Evolutionary conservation across 495 filamentous ascomycete genomes (phyloP).

Genomic region (Aspergillus asperescens): DNA sequence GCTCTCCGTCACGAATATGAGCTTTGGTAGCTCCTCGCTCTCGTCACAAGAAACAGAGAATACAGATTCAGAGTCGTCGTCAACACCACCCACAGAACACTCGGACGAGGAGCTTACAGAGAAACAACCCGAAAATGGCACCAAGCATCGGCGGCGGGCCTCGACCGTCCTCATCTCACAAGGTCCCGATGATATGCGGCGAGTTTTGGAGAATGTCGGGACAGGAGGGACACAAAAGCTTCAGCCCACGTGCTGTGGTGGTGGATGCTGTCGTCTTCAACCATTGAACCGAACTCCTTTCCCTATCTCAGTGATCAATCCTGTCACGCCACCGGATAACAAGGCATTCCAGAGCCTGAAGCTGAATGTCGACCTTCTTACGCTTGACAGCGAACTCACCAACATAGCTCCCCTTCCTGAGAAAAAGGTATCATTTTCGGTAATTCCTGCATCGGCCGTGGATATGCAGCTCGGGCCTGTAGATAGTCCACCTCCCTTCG

Average conservation of each 20-base stretch:
- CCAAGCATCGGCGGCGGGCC: slow-evolving; percentile 56
- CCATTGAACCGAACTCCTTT: slow-evolving; percentile 43
- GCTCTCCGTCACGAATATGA: slow-evolving; percentile 36
- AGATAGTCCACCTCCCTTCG: slow-evolving; percentile 75
- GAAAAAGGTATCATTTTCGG: slow-evolving; percentile 63
- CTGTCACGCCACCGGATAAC: slow-evolving; percentile 67
- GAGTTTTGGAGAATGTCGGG: slow-evolving; percentile 50
- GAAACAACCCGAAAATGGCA: slow-evolving; percentile 25
- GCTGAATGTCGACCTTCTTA: slow-evolving; percentile 70
- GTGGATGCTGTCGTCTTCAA: slow-evolving; percentile 79
- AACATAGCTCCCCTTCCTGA: slow-evolving; percentile 64
- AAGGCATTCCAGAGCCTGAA: slow-evolving; percentile 73
- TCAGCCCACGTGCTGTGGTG: slow-evolving; percentile 76
- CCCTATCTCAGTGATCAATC: slow-evolving; percentile 50
- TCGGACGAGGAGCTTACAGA: slow-evolving; percentile 39
- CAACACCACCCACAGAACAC: slow-evolving; percentile 51
- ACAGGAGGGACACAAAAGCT: slow-evolving; percentile 46
- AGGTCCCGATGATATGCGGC: slow-evolving; percentile 66
- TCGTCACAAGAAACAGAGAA: slow-evolving; percentile 35
- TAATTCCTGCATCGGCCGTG: slow-evolving; percentile 35
- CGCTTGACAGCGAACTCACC: slow-evolving; percentile 61
- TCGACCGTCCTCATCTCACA: slow-evolving; percentile 77
- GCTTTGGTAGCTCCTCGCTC: slow-evolving; percentile 37
- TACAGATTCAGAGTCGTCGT: slow-evolving; percentile 42
- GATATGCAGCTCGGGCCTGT: slow-evolving; percentile 32